Conservation (phyloP, 495 filamentous ascomycete species). For the Tuber umbilicatum region DNA sequence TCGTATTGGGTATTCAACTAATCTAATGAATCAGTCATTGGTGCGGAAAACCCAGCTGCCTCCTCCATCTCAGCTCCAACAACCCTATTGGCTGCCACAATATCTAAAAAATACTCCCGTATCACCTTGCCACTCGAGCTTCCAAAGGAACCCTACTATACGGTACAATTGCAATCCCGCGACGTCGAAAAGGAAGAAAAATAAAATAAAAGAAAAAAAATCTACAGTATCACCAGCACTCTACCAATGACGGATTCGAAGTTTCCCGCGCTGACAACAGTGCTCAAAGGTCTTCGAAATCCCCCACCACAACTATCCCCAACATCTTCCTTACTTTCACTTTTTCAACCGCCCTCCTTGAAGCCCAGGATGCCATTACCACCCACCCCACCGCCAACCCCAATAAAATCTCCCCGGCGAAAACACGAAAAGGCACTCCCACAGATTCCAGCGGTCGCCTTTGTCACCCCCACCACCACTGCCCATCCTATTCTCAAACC, state of each 20-base stretch:
- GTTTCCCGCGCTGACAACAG: background rate
- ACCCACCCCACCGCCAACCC: background rate
- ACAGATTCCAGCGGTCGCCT: background rate
- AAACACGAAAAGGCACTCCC: background rate
- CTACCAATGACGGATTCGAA: background rate
- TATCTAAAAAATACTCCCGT: background rate
- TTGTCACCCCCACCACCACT: background rate
- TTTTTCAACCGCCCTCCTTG: background rate
- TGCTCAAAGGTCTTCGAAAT: background rate
- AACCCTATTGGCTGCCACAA: slow-evolving; percentile 2
- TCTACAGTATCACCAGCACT: background rate
- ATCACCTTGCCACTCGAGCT: background rate
- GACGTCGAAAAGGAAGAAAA: background rate
- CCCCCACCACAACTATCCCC: background rate
- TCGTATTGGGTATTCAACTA: background rate
- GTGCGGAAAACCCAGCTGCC: background rate
- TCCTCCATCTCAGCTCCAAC: background rate
- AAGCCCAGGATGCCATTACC: background rate
- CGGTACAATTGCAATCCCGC: background rate
- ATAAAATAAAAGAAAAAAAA: background rate
- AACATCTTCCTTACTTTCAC: background rate
- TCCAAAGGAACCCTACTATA: background rate
- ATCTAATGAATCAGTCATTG: background rate
- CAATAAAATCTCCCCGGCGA: background rate
- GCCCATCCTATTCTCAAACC: background rate